phyloP scores from a whole-genome alignment of 2,329 filamentous ascomycete species.

The Bipolaris cookei region DNA sequence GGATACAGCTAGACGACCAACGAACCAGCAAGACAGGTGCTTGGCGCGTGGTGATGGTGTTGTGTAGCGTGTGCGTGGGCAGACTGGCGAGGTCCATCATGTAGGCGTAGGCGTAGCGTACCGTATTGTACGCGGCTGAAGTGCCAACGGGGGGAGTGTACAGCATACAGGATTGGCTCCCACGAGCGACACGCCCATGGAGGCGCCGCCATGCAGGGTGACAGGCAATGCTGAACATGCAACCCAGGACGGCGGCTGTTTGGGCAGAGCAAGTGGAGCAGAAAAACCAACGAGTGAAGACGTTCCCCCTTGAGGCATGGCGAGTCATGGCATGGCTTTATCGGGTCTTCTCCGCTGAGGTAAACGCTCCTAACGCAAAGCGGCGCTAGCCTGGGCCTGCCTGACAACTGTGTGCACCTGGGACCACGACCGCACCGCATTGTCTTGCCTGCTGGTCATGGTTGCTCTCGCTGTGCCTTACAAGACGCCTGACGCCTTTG shows the following conservation, averaged over 20 bases:
- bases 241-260: not conserved
- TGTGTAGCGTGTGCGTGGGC: too few relatives aligned
- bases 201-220: not conserved
- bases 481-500: slow-evolving; percentile 12
- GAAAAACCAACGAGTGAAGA: not conserved
- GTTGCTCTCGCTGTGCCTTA: slow-evolving; percentile 12
- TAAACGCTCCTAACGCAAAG: not conserved
- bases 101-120: too few relatives aligned
- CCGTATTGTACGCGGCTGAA: too few relatives aligned
- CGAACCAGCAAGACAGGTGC: too few relatives aligned
- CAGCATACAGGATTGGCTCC: too few relatives aligned
- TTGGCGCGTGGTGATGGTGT: too few relatives aligned
- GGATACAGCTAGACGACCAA: too few relatives aligned
- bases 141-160: too few relatives aligned
- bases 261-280: slow-evolving; percentile 2
- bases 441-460: slow-evolving; percentile 18
- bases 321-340: slow-evolving; percentile 10
- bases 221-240: not conserved
- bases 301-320: not conserved
- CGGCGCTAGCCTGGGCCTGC: slow-evolving; percentile 10
- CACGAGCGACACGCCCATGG: too few relatives aligned
- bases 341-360: slow-evolving; percentile 6
- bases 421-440: slow-evolving; percentile 3
- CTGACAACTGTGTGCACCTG: slow-evolving; percentile 12
- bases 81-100: too few relatives aligned